Evolutionary conservation across 2,329 filamentous ascomycete genomes (phyloP), one percentile per base, ranked within the genome.

Genomic region (Huntiella decipiens): DNA sequence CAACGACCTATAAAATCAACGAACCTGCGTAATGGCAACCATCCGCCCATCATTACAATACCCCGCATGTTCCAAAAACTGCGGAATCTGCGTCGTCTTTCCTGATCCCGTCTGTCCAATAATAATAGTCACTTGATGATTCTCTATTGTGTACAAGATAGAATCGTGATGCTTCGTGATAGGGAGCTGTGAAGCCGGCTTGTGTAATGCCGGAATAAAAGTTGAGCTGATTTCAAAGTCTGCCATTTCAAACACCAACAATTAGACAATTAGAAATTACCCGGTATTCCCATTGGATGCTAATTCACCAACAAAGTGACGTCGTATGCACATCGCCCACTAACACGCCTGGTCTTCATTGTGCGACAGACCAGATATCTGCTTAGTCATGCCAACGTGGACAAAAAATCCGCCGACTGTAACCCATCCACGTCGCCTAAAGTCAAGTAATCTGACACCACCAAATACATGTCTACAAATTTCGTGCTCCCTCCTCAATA

Each of bases 71-170:
- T 93, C 79, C 10, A 96, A 71, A 55, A 82, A 96, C 54, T 95
- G 88, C 1, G 91, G 91, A 38, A 96, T 79, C 58, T 96, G 91
- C 0, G 91, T 96, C 1, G 87, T 94, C 63, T 96, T 96, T 37
- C 88, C 87, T 17, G 83, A 93, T 3, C 91, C 91, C 1, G 91
- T 96, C 58, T 95, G 86, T 6, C 88, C 91, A 46, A 96, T 77
- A 10, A 96, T 76, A 43, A 96, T 84, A 0, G 83, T 88, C 48
- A 96, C 79, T 0, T 82, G 79, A 52, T 76, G 75, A 5, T 75
- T 86, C 59, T 96, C 88, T 49, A 95, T 73, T 11, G 87, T 70
- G 61, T 94, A 96, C 2, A 95, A 71, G 1, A 98, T 66, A 45
- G 70, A 76, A 47, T 91, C 71, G 51, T 76, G 77, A 54, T 96